phyloP scores from a whole-genome alignment of 1,139 yeast genomes.

The Hansenula anomala region DNA sequence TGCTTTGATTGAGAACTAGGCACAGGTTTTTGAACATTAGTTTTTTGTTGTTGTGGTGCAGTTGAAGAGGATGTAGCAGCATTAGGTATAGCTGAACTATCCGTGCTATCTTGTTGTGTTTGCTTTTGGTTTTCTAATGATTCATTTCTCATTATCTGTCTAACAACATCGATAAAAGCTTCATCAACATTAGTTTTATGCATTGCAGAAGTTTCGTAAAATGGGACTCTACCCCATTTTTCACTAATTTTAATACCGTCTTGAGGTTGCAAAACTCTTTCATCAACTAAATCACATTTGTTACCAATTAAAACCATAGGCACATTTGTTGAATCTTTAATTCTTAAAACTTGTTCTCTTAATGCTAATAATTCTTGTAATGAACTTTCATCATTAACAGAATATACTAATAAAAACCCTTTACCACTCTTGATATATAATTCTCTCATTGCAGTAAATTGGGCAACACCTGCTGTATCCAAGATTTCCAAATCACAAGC shows the following conservation, averaged over 20 bases:
- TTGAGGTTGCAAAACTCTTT: conserved; percentile 69
- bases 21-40: too few species aligned
- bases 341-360: conserved; percentile 83
- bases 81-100: too few species aligned
- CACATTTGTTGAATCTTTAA: conserved; percentile 72
- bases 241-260: conserved; percentile 83
- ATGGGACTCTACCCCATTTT: conserved; percentile 84
- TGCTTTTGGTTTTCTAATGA: conserved; percentile 20
- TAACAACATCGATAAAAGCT: conserved; percentile 83
- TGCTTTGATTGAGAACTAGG: neutral
- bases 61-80: neutral
- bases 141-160: conserved; percentile 81
- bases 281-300: conserved; percentile 75
- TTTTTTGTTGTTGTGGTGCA: too few species aligned
- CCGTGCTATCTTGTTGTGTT: neutral
- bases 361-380: conserved; percentile 76
- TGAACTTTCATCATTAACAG: conserved; percentile 84
- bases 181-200: conserved; percentile 86
- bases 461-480: conserved; percentile 98
- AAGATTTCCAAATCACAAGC: conserved; percentile 88
- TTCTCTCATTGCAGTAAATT: conserved; percentile 93
- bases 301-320: conserved; percentile 90
- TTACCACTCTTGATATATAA: conserved; percentile 83
- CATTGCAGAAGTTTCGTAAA: conserved; percentile 93
- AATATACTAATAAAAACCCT: conserved; percentile 83